Evolutionary conservation across 106 monocot genomes (phyloP).

Genomic region (Dioscorea dumetorum): DNA sequence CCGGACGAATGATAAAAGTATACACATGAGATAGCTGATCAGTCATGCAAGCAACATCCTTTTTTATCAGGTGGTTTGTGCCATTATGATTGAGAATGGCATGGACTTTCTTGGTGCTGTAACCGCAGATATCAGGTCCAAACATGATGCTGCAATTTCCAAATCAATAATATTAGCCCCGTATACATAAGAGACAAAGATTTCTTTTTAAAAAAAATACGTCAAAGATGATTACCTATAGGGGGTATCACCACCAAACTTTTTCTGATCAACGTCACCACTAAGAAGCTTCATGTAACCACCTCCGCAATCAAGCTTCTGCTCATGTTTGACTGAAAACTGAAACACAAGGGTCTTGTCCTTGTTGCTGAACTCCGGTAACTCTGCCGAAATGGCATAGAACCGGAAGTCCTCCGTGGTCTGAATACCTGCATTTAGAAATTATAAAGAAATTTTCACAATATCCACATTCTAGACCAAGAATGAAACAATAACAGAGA

Average conservation of each 20-base stretch:
- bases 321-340: constrained; percentile 74
- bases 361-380: constrained; percentile 64
- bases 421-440: constrained; percentile 47
- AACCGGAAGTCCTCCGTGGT: constrained; percentile 54
- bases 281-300: constrained; percentile 76
- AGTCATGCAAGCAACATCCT: constrained; percentile 40
- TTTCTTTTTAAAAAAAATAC: not conserved
- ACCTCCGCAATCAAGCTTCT: constrained; percentile 77
- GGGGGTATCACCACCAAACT: constrained; percentile 68
- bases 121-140: constrained; percentile 48
- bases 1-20: constrained; percentile 41
- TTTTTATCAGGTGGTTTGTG: constrained; percentile 48
- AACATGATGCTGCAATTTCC: constrained; percentile 36
- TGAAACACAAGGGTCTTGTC: constrained; percentile 64
- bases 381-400: constrained; percentile 66
- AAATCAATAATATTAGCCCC: too few relatives aligned
- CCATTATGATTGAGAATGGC: constrained; percentile 40
- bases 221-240: constrained; percentile 34
- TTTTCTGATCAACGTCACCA: constrained; percentile 67
- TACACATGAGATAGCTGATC: constrained; percentile 61
- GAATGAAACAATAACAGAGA: too few relatives aligned
- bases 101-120: constrained; percentile 47
- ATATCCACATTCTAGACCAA: too few relatives aligned
- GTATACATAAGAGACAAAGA: too few relatives aligned
- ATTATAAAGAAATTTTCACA: not conserved